A percentile compares a stretch with the other conserved stretches of the same genome.
These are phyloP conservation scores for Bacidia gigantensis DNA, from an alignment of 495 filamentous ascomycete species.

Conservation along the genomic window DNA sequence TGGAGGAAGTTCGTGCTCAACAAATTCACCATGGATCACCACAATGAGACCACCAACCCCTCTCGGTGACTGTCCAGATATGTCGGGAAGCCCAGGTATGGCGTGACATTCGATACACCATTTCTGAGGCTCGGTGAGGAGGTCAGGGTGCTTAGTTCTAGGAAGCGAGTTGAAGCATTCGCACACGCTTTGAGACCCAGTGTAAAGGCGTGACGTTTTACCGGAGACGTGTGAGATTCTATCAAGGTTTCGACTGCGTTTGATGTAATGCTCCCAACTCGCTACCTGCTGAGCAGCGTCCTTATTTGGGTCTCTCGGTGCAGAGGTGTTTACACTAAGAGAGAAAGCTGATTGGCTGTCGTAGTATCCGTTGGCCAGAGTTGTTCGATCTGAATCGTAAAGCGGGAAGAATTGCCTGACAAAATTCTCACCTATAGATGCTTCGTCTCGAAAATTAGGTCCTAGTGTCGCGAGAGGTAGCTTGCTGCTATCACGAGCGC, in stretches of 20 bases:
- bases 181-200: constrained; percentile 51
- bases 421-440: constrained; percentile 59
- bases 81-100: constrained; percentile 57
- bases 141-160: constrained; percentile 58
- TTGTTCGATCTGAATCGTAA: constrained; percentile 59
- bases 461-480: constrained; percentile 53
- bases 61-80: constrained; percentile 42
- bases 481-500: constrained; percentile 36
- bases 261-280: constrained; percentile 62
- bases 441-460: constrained; percentile 62
- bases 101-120: constrained; percentile 77
- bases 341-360: constrained; percentile 69
- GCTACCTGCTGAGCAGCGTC: constrained; percentile 21
- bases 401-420: constrained; percentile 57
- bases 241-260: constrained; percentile 65
- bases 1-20: constrained; percentile 48
- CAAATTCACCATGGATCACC: constrained; percentile 68
- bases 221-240: constrained; percentile 46
- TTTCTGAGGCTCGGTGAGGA: constrained; percentile 43
- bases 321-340: constrained; percentile 51
- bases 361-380: constrained; percentile 54
- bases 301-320: constrained; percentile 36
- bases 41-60: constrained; percentile 70
- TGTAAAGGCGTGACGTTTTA: constrained; percentile 49
- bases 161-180: constrained; percentile 58